Conservation (phyloP, 805 yeast species). For the Candida tammaniensis region DNA sequence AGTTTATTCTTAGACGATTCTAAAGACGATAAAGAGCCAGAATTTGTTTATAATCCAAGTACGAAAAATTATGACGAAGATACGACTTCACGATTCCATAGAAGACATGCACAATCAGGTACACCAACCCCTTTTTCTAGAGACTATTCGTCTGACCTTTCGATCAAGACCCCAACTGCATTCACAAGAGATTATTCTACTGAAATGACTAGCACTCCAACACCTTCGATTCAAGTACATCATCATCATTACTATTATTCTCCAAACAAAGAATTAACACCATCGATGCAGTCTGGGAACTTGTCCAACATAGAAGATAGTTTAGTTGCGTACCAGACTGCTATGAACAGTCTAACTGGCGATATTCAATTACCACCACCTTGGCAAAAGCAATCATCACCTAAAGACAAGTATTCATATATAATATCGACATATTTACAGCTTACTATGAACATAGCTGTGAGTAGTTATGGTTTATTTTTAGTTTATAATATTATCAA, state of each 20-base stretch:
- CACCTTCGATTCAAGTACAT: constrained; percentile 30
- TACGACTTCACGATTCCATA: constrained; percentile 1
- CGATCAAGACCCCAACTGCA: no score
- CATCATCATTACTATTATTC: constrained; percentile 45
- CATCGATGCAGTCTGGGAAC: constrained; percentile 1
- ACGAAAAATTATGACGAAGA: constrained; percentile 16
- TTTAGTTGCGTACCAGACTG: constrained; percentile 3
- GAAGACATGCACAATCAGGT: background rate
- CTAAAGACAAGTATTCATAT: constrained; percentile 54
- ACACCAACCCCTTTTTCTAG: background rate
- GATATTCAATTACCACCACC: constrained; percentile 48
- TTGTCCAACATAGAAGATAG: constrained; percentile 2
- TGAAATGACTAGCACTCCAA: constrained; percentile 3
- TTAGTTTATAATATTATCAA: constrained; percentile 42
- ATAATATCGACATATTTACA: constrained; percentile 62
- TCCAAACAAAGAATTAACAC: constrained; percentile 3
- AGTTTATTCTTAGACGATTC: constrained; percentile 8
- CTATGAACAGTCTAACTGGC: no score
- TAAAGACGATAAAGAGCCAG: constrained; percentile 11
- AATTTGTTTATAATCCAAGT: constrained; percentile 16
- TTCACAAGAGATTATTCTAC: no score
- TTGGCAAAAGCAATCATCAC: constrained; percentile 52
- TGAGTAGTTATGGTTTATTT: constrained; percentile 44
- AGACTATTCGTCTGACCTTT: background rate
- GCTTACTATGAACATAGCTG: constrained; percentile 46